Evolutionary conservation across 2,329 filamentous ascomycete species (phyloP).

Genomic region (Ascochyta viciae-villosae): DNA sequence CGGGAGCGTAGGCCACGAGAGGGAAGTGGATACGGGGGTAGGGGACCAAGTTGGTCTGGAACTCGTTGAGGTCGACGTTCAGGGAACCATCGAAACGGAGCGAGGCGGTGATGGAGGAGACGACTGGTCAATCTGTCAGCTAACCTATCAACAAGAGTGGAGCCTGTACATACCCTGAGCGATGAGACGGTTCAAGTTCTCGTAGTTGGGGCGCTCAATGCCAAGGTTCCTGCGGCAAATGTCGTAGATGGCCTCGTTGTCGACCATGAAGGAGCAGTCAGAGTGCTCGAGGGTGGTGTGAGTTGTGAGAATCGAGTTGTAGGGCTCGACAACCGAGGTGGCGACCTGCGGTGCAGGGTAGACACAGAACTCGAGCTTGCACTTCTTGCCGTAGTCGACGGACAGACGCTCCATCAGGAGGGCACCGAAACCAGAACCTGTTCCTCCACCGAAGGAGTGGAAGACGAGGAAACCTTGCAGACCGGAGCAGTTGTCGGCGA

Average conservation of each 20-base stretch:
- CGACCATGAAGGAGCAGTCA: slow-evolving; percentile 99
- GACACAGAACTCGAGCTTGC: slow-evolving; percentile 99
- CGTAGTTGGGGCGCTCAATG: slow-evolving; percentile 96
- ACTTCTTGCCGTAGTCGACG: slow-evolving; percentile 99
- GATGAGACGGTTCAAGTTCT: slow-evolving; percentile 98
- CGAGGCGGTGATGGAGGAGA: slow-evolving; percentile 97
- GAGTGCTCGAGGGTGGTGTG: slow-evolving; percentile 99
- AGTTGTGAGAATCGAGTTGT: slow-evolving; percentile 99
- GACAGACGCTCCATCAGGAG: slow-evolving; percentile 98
- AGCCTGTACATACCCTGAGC: slow-evolving; percentile 75
- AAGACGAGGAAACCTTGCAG: slow-evolving; percentile 99
- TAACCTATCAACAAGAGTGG: slow-evolving; percentile 26
- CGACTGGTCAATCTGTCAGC: slow-evolving; percentile 64
- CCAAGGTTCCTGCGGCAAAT: slow-evolving; percentile 98
- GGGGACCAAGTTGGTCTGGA: slow-evolving; percentile 99
- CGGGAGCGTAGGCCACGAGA: slow-evolving; percentile 92
- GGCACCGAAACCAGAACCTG: slow-evolving; percentile 97
- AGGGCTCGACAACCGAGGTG: slow-evolving; percentile 97
- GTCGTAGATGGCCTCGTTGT: slow-evolving; percentile 99
- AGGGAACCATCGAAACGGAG: slow-evolving; percentile 98
- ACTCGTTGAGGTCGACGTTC: slow-evolving; percentile 99
- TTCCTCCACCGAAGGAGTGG: slow-evolving; percentile 99
- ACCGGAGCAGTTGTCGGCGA: slow-evolving; percentile 94
- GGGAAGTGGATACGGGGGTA: slow-evolving; percentile 99
- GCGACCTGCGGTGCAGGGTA: slow-evolving; percentile 98